Percentiles rank a stretch among this genome's conserved stretches.
Evolutionary conservation across 495 filamentous ascomycete genomes (phyloP).

Genomic region (Penicillium maclennaniae): DNA sequence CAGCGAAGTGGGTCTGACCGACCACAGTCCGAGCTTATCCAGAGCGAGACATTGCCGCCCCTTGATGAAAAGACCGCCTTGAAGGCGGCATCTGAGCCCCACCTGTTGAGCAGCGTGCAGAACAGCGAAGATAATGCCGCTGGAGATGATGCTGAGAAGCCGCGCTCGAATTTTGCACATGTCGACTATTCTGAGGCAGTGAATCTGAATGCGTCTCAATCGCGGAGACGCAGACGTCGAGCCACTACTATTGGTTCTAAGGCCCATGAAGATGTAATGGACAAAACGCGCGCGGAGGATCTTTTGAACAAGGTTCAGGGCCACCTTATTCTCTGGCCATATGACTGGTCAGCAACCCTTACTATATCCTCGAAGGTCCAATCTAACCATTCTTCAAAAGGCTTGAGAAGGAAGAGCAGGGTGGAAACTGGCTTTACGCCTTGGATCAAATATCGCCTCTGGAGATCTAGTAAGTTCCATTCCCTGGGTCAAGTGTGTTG

Average conservation of each 20-base stretch:
- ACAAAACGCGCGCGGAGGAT: slow-evolving; percentile 69
- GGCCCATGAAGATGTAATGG: slow-evolving; percentile 67
- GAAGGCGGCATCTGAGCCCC: slow-evolving; percentile 25
- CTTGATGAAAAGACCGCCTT: slow-evolving; percentile 45
- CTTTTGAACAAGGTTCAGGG: slow-evolving; percentile 81
- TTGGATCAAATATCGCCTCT: slow-evolving; percentile 92
- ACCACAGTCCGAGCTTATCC: slow-evolving; percentile 23
- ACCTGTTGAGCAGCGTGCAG: slow-evolving; percentile 12
- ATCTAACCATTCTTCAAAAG: slow-evolving; percentile 22
- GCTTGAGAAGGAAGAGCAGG: slow-evolving; percentile 82
- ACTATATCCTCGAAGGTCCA: neutral
- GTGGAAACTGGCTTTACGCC: slow-evolving; percentile 95
- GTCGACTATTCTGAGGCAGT: slow-evolving; percentile 49
- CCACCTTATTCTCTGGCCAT: slow-evolving; percentile 84
- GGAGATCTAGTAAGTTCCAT: slow-evolving; percentile 85
- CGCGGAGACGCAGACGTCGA: slow-evolving; percentile 59
- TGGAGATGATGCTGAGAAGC: slow-evolving; percentile 32
- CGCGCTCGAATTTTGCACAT: slow-evolving; percentile 31
- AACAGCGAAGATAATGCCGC: slow-evolving; percentile 24
- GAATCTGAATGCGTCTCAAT: slow-evolving; percentile 42
- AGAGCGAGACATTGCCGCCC: slow-evolving; percentile 28
- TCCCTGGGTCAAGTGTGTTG: neutral
- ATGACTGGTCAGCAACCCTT: slow-evolving; percentile 67
- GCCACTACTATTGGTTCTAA: slow-evolving; percentile 73
- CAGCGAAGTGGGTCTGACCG: slow-evolving; percentile 13